A percentile compares a stretch with the other conserved stretches of the same genome.
Evolutionary conservation across 768 basidiomycete species (phyloP).

Genomic region (Leccinum olivaceopallidum): DNA sequence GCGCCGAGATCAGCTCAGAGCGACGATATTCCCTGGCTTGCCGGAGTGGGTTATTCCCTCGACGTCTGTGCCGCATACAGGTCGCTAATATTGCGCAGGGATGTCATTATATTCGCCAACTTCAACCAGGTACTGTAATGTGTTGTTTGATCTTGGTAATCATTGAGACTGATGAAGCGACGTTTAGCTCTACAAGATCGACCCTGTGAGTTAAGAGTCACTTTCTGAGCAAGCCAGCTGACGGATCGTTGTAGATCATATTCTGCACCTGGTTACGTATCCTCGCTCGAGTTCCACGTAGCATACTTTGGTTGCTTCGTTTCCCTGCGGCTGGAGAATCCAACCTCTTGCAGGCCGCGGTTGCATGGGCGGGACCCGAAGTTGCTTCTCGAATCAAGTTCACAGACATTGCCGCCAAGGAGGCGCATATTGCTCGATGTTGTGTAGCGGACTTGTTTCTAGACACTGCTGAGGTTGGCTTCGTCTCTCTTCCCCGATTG

Average conservation of each 20-base stretch:
- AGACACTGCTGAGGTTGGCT: conserved; percentile 50
- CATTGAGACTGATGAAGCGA: conserved; percentile 9
- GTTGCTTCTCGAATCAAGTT: conserved; percentile 47
- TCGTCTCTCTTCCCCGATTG: not conserved
- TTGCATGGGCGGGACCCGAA: conserved; percentile 45
- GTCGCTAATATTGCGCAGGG: conserved; percentile 27
- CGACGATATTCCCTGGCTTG: conserved; percentile 44
- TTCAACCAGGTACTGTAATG: conserved; percentile 46
- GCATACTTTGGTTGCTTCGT: conserved; percentile 54
- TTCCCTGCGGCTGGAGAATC: conserved; percentile 49
- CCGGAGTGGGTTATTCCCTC: conserved; percentile 33
- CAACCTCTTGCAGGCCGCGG: conserved; percentile 43
- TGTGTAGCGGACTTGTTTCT: conserved; percentile 51
- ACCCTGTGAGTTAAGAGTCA: conserved; percentile 32
- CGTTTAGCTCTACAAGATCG: conserved; percentile 47
- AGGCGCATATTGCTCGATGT: conserved; percentile 44
- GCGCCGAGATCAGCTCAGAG: conserved; percentile 39
- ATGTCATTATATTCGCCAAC: conserved; percentile 50
- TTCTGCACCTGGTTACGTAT: conserved; percentile 53
- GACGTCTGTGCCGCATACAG: not conserved
- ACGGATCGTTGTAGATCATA: conserved; percentile 32
- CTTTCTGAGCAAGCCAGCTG: not conserved
- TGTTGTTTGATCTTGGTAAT: conserved; percentile 2
- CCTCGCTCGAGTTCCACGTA: conserved; percentile 41
- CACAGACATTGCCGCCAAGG: conserved; percentile 49